Conservation (phyloP, 1,284 basidiomycete genomes). For the Vanrija humicola region DNA sequence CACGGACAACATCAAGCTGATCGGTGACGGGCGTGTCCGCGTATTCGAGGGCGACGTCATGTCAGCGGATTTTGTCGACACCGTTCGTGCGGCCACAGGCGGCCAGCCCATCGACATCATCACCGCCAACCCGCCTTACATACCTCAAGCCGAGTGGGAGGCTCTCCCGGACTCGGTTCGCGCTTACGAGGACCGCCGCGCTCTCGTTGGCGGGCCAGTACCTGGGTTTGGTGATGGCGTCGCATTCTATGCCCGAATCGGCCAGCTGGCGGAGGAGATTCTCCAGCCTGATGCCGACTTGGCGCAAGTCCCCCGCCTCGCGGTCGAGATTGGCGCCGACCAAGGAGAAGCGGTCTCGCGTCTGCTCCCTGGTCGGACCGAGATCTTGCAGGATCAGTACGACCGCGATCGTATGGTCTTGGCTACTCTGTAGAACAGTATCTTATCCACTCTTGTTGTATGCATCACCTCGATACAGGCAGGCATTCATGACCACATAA, state of each 20-base stretch:
- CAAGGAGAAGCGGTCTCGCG: constrained; percentile 63
- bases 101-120: constrained; percentile 59
- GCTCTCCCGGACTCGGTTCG: constrained; percentile 64
- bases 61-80: constrained; percentile 31
- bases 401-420: constrained; percentile 53
- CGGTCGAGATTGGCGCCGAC: constrained; percentile 71
- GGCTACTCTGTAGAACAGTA: constrained; percentile 8
- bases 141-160: constrained; percentile 64
- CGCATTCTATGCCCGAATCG: constrained; percentile 71
- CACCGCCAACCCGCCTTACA: constrained; percentile 92
- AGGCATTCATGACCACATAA: too few species aligned
- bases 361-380: constrained; percentile 57
- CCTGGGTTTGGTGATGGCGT: constrained; percentile 64
- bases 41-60: constrained; percentile 53
- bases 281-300: constrained; percentile 50
- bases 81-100: constrained; percentile 32
- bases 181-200: constrained; percentile 71
- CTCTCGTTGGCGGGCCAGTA: constrained; percentile 67
- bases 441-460: not conserved
- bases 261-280: constrained; percentile 54
- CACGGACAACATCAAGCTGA: constrained; percentile 58
- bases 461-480: too few species aligned
- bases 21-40: constrained; percentile 1
- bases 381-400: constrained; percentile 75
- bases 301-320: constrained; percentile 51